phyloP scores from a whole-genome alignment of 1,284 basidiomycete genomes.

The Microbotryum scabiosae region DNA sequence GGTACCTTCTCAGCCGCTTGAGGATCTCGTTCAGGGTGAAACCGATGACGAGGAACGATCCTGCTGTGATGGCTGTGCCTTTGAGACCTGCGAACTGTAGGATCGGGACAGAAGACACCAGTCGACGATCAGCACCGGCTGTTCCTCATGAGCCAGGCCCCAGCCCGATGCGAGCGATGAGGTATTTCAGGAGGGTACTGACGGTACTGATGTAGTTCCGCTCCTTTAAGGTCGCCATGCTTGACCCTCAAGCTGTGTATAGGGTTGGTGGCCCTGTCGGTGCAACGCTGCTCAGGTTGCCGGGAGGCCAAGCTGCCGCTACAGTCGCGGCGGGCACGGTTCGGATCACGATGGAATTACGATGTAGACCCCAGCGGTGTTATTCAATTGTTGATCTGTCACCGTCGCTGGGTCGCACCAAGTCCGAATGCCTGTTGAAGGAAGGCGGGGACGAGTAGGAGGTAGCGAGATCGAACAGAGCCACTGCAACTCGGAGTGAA shows the following conservation, averaged over 20 bases:
- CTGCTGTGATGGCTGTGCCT: conserved; percentile 28
- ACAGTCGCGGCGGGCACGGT: too few species aligned
- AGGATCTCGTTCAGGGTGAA: conserved; percentile 27
- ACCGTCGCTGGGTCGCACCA: too few species aligned
- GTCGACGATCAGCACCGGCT: too few species aligned
- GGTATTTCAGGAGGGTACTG: background rate
- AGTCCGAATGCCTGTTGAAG: too few species aligned
- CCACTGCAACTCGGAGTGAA: background rate
- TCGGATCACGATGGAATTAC: too few species aligned
- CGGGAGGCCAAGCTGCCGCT: too few species aligned
- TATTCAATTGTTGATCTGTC: too few species aligned
- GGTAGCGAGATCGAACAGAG: background rate
- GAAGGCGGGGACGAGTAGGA: background rate
- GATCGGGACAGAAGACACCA: too few species aligned
- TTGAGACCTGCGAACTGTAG: conserved; percentile 25
- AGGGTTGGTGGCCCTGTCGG: background rate
- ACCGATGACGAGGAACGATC: conserved; percentile 26
- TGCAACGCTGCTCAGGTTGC: background rate
- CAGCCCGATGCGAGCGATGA: background rate
- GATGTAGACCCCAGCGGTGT: too few species aligned
- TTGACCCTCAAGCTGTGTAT: background rate
- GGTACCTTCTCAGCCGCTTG: conserved; percentile 22
- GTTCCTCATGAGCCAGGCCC: too few species aligned
- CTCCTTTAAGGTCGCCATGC: conserved; percentile 15
- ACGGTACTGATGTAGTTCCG: background rate